Evolutionary conservation across 1,284 basidiomycete genomes (phyloP).

Genomic region (Ustilago tritici): DNA sequence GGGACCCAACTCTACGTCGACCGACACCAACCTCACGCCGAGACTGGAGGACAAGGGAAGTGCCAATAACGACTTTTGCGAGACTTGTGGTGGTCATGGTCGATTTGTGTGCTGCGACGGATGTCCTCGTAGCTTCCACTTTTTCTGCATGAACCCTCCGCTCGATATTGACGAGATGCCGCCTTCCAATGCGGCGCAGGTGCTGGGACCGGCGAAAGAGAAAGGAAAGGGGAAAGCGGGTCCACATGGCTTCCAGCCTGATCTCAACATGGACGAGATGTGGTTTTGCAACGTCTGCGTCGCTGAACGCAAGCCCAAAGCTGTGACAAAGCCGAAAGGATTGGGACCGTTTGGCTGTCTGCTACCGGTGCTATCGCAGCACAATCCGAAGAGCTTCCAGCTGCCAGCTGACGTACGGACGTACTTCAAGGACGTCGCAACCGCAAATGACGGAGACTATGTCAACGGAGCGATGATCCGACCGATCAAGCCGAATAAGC

Average conservation of each 20-base stretch:
- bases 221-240: constrained; percentile 46
- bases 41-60: constrained; percentile 41
- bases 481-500: constrained; percentile 74
- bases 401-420: constrained; percentile 87
- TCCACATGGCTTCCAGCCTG: constrained; percentile 8
- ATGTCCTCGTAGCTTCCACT: constrained; percentile 94
- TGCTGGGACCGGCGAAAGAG: constrained; percentile 38
- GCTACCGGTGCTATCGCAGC: constrained; percentile 76
- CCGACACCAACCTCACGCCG: constrained; percentile 27
- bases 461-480: constrained; percentile 77
- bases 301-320: constrained; percentile 51
- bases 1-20: constrained; percentile 19
- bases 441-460: constrained; percentile 67
- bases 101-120: constrained; percentile 90
- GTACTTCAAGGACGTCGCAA: constrained; percentile 80
- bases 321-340: constrained; percentile 44
- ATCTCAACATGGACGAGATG: constrained; percentile 75
- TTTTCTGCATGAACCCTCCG: constrained; percentile 94
- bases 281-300: constrained; percentile 92
- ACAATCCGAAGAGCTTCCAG: constrained; percentile 84
- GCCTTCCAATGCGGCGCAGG: constrained; percentile 50
- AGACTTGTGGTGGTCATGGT: constrained; percentile 80
- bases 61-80: constrained; percentile 94
- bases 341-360: constrained; percentile 73
- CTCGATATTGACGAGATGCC: constrained; percentile 86